A percentile compares a stretch with the other conserved stretches of the same genome.
These are phyloP conservation scores for Ophiorrhiza pumila DNA, from an alignment of 257 asterid species.

Conservation along the genomic window DNA sequence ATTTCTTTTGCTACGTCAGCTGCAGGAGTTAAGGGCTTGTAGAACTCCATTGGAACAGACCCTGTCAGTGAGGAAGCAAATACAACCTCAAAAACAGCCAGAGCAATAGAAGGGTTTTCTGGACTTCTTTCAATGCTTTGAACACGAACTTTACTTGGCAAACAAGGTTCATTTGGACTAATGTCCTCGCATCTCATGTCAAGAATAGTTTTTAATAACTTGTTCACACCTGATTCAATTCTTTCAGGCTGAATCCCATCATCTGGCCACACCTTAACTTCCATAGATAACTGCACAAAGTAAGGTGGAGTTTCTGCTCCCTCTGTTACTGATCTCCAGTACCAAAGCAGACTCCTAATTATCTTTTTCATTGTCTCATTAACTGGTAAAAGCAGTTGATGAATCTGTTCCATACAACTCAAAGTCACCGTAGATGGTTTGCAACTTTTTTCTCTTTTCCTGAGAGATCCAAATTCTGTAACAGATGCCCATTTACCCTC, in stretches of 20 bases:
- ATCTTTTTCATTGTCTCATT: conserved; percentile 37
- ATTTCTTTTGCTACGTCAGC: conserved; percentile 88
- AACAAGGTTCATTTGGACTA: conserved; percentile 46
- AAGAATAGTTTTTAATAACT: conserved; percentile 61
- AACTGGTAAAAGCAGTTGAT: conserved; percentile 37
- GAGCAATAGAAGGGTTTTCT: conserved; percentile 52
- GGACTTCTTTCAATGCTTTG: conserved; percentile 84
- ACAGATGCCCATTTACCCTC: conserved; percentile 71
- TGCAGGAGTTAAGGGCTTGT: conserved; percentile 90
- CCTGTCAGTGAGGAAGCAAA: conserved; percentile 38
- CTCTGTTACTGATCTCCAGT: conserved; percentile 94
- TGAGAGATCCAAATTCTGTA: conserved; percentile 2
- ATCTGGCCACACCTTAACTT: conserved; percentile 84
- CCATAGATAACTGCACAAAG: conserved; percentile 91
- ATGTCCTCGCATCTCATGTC: conserved; percentile 56
- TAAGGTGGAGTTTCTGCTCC: conserved; percentile 98
- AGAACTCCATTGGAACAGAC: conserved; percentile 38
- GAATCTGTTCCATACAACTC: conserved; percentile 41
- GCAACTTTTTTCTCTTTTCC: neutral
- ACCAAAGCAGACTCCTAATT: conserved; percentile 55
- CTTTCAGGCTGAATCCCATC: conserved; percentile 99
- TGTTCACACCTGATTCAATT: conserved; percentile 83
- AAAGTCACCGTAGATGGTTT: conserved; percentile 28
- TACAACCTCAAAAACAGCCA: conserved; percentile 93
- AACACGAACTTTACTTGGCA: conserved; percentile 84